Base-by-base conservation (phyloP, 306 rosid species). In the Lathyrus tuberosus region DNA sequence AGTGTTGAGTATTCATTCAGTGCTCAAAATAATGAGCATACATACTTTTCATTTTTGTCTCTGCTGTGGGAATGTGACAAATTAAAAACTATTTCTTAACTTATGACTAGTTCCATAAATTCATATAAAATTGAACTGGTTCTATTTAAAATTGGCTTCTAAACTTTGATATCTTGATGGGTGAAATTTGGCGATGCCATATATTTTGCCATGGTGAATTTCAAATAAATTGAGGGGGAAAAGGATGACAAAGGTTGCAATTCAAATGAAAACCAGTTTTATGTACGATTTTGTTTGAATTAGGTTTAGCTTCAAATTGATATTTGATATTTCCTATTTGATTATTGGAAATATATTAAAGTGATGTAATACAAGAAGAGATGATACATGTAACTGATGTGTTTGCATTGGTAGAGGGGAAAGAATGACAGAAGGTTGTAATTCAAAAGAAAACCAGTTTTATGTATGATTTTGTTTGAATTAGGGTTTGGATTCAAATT, bases 381-480 rank as follows among this genome's bases (percentile, higher is more conserved):
- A 33, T 56, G 79, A 72, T 77, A 42, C 91, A 91, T 97, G 97
- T 91, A 67, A 71, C 89, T 76, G 97, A 94, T 84, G 97, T 97
- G 17, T 94, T 91, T 51, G 96, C 99, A 65, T 85, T 94, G 58
- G 30, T 26, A 18, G 64, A 40, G 18, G 38, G 42, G 64, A 69
- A 62, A 52, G 8, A 51, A 60, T 22, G 13, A 37, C 33, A n/a
- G 48, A 13, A 61, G 9, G 60, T 69, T 69, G 37, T 67, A 22
- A 52, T 61, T 62, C 18, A 60, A 60, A 67, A 38, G 9, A 28
- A 64, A 54, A 59, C 14, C 63, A 31, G n/a, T 47, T 67, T 35
- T 10, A 37, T 18, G 8, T 41, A 51, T 5, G 58, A 26, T 65
- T 53, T 65, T 74, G 31, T 54, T 35, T 8, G 40, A 35, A 42